phyloP scores from a whole-genome alignment of 352 stramenopile genomes.

The Pythium guiyangense region DNA sequence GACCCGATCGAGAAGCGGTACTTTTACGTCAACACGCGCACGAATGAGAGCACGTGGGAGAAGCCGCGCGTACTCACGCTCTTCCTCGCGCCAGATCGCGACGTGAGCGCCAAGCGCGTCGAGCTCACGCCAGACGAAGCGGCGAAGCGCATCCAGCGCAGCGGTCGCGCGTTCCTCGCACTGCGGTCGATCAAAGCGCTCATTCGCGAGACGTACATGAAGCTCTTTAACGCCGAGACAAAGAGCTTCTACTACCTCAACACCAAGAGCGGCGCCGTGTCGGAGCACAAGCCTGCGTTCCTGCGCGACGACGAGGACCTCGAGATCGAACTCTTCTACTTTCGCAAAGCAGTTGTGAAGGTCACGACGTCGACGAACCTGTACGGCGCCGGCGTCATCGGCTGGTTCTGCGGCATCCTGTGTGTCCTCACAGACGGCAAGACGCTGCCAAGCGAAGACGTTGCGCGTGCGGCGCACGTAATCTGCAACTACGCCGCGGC shows the following conservation, averaged over 20 bases:
- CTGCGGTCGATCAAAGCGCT: slow-evolving; percentile 30
- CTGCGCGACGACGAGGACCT: slow-evolving; percentile 47
- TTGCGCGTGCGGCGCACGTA: slow-evolving; percentile 28
- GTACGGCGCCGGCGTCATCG: slow-evolving; percentile 44
- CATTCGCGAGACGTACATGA: slow-evolving; percentile 71
- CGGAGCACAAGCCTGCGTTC: slow-evolving; percentile 40
- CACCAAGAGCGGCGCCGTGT: slow-evolving; percentile 36
- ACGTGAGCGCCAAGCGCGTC: slow-evolving; percentile 8
- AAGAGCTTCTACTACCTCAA: slow-evolving; percentile 70
- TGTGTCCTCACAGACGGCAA: slow-evolving; percentile 48
- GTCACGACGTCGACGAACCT: slow-evolving; percentile 38
- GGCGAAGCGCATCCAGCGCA: slow-evolving; percentile 44
- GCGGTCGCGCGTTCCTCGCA: slow-evolving; percentile 34
- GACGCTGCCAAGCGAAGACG: slow-evolving; percentile 36
- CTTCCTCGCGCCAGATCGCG: slow-evolving; percentile 27
- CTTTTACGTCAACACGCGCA: slow-evolving; percentile 64
- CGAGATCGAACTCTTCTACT: slow-evolving; percentile 57
- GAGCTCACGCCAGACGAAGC: slow-evolving; percentile 27
- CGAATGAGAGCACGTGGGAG: slow-evolving; percentile 61
- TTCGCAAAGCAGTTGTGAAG: slow-evolving; percentile 61
- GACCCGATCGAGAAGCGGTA: slow-evolving; percentile 54
- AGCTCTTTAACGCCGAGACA: slow-evolving; percentile 48
- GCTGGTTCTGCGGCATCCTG: slow-evolving; percentile 38
- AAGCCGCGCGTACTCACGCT: slow-evolving; percentile 35
- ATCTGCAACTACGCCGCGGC: slow-evolving; percentile 51